Evolutionary conservation across 2,329 filamentous ascomycete species (phyloP).

Genomic region (Microascus cirrosus): DNA sequence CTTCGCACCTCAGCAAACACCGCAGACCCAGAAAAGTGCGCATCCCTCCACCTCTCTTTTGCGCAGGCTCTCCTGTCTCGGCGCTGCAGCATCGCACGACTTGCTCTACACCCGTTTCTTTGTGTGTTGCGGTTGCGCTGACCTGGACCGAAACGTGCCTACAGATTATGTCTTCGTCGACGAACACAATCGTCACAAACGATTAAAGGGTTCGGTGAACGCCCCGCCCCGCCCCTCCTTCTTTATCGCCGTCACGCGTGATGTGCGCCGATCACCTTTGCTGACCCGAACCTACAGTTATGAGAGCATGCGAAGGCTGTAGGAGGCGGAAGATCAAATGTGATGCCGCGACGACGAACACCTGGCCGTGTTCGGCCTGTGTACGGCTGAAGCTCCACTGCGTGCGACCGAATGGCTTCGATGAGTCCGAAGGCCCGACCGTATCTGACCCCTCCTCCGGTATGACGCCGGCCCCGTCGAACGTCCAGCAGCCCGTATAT

Average conservation of each 20-base stretch:
- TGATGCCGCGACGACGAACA: constrained; percentile 92
- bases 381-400: constrained; percentile 87
- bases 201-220: constrained; percentile 69
- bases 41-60: constrained; percentile 17
- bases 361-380: constrained; percentile 94
- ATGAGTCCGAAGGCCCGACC: constrained; percentile 19
- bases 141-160: constrained; percentile 11
- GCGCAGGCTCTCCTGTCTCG: neutral
- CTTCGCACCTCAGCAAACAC: constrained; percentile 52
- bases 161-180: constrained; percentile 98
- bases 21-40: constrained; percentile 33
- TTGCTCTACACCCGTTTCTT: neutral
- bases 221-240: no score
- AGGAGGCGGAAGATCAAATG: constrained; percentile 95
- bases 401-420: constrained; percentile 72
- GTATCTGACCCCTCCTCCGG: neutral
- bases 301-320: constrained; percentile 95
- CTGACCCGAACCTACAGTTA: constrained; percentile 44
- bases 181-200: constrained; percentile 95
- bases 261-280: neutral
- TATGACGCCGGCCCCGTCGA: constrained; percentile 24
- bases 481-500: constrained; percentile 15
- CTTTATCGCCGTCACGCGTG: neutral
- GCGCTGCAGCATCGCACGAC: neutral
- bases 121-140: constrained; percentile 11